phyloP scores from a whole-genome alignment of 2,329 filamentous ascomycete species.

The Cryphonectria japonica region DNA sequence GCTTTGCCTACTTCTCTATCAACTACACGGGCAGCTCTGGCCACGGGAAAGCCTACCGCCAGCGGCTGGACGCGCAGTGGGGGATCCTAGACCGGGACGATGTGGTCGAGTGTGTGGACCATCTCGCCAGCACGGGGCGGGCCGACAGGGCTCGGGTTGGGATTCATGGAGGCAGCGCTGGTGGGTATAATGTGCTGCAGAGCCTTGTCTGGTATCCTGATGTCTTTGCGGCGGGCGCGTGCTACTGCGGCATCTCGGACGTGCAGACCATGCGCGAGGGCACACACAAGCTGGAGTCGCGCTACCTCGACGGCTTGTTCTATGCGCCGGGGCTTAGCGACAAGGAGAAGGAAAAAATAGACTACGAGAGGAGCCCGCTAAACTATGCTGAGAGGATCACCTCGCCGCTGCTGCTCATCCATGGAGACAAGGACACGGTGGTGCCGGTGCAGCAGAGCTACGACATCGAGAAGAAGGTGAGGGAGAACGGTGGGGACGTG shows the following conservation, averaged over 20 bases:
- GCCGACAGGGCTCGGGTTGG: constrained; percentile 47
- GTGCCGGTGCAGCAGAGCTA: constrained; percentile 61
- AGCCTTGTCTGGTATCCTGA: constrained; percentile 50
- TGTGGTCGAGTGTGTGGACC: constrained; percentile 49
- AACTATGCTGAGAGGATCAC: constrained; percentile 52
- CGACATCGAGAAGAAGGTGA: constrained; percentile 53
- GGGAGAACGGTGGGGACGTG: constrained; percentile 46
- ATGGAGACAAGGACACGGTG: constrained; percentile 59
- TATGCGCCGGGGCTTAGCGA: constrained; percentile 40
- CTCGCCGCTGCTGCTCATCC: constrained; percentile 58
- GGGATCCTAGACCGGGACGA: constrained; percentile 56
- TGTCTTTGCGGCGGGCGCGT: constrained; percentile 53
- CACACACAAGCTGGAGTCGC: constrained; percentile 61
- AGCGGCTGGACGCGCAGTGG: constrained; percentile 53
- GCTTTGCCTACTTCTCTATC: constrained; percentile 54
- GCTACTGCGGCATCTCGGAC: constrained; percentile 55
- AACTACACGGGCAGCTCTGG: constrained; percentile 59
- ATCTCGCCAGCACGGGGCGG: constrained; percentile 43
- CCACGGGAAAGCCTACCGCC: constrained; percentile 54
- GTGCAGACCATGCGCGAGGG: constrained; percentile 48
- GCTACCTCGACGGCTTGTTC: constrained; percentile 53
- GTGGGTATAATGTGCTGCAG: constrained; percentile 58
- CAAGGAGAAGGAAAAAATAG: constrained; percentile 46
- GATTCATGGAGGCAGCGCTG: constrained; percentile 55
- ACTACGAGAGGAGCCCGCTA: constrained; percentile 52